Percentiles rank a stretch among this genome's conserved stretches.
phyloP scores from a whole-genome alignment of 2,329 filamentous ascomycete genomes.

The Colletotrichum chlorophyti region DNA sequence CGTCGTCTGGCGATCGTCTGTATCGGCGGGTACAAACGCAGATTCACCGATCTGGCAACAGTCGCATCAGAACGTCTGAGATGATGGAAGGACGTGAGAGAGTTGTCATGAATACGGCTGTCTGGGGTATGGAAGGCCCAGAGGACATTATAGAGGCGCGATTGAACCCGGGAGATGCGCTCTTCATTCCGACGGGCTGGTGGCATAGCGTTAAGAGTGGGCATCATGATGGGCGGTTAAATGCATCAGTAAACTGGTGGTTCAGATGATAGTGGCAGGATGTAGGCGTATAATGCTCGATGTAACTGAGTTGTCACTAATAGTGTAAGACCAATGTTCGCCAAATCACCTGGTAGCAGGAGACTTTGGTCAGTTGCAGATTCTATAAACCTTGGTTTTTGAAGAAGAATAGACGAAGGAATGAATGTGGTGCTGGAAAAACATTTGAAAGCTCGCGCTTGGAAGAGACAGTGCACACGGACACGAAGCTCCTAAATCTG shows the following conservation, averaged over 20 bases:
- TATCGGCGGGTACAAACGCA: slow-evolving; percentile 61
- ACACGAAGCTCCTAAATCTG: too few relatives aligned
- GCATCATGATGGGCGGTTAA: slow-evolving; percentile 41
- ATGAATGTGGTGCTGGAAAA: too few relatives aligned
- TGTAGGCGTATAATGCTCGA: too few relatives aligned
- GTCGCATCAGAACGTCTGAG: slow-evolving; percentile 74
- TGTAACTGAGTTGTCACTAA: too few relatives aligned
- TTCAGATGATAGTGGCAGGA: too few relatives aligned
- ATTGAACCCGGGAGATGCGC: slow-evolving; percentile 69
- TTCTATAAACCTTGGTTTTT: too few relatives aligned
- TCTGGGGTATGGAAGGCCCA: slow-evolving; percentile 65
- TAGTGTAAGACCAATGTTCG: too few relatives aligned
- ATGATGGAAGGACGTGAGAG: slow-evolving; percentile 90
- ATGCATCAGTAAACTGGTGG: slow-evolving; percentile 55
- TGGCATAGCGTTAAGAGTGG: slow-evolving; percentile 54
- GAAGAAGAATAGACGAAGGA: too few relatives aligned
- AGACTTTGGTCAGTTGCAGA: too few relatives aligned
- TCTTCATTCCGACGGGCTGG: slow-evolving; percentile 75
- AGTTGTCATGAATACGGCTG: slow-evolving; percentile 66
- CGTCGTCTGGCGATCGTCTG: slow-evolving; percentile 66
- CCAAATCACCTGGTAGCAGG: too few relatives aligned
- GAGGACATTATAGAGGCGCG: slow-evolving; percentile 56
- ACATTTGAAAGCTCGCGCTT: too few relatives aligned
- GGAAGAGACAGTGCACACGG: too few relatives aligned
- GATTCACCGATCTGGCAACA: slow-evolving; percentile 46